Base-by-base conservation (phyloP, 495 filamentous ascomycete genomes). In the Tuber borchii region DNA sequence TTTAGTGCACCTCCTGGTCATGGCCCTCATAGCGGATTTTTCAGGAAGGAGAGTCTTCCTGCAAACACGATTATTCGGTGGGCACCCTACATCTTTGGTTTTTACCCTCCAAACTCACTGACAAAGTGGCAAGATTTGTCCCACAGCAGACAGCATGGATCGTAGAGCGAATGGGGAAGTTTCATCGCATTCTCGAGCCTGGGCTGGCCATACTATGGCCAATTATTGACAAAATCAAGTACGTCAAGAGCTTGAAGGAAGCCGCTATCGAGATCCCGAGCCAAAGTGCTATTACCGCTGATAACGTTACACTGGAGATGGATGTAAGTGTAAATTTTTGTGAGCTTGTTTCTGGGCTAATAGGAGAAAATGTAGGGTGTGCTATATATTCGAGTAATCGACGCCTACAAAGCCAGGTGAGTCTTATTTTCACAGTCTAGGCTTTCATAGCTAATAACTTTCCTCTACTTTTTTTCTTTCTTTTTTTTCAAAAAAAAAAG, bases 91-190 rank as follows among this genome's bases (percentile, higher is more conserved):
- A 34, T 45, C 31, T 19, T 71, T 43, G 7, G 17, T 14, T 31
- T 26, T 61, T 22, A 22, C 19, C 31, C n/a, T 9, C 31, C 5
- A 37, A 7, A 8, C 44, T 42, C 39, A 16, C 26, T 80, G 65
- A 81, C n/a, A 22, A 44, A 37, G 9, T 39, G n/a, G 39, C 17
- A 8, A 83, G 82, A 74, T 99, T 99, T 86, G 96, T 99, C 42
- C 95, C 96, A 16, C 96, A 99, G 85, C 95, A 98, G 86, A 97
- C 95, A 74, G 96, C 95, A 86, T 99, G 96, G 96, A 93, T 99
- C 75, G 95, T 99, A 56, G 96, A 99, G 86, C 93, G 95, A 77
- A 99, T 99, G 95, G 95, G 95, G 71, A 95, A 94, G 83, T 99
- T 95, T 87, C 89, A 93, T 85, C 88, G 93, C 39, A 97, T 98